Percentiles rank a stretch among this genome's conserved stretches.
These are phyloP conservation scores for Odontarrhena argentea DNA, from an alignment of 345 rosid species.

Conservation along the genomic window DNA sequence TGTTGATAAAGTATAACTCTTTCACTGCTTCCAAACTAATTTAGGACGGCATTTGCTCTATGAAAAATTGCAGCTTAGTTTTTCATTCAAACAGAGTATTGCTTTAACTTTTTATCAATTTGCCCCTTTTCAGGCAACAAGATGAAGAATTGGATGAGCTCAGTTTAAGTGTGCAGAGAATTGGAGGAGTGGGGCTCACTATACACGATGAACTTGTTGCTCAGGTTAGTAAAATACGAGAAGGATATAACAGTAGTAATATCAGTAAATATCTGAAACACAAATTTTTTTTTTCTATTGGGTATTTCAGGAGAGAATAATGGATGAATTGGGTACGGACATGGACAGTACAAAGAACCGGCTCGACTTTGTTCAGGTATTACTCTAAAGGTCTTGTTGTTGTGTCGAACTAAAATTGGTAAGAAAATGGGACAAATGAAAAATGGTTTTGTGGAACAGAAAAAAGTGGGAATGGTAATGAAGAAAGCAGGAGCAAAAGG, in stretches of 20 bases:
- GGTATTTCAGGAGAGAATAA: conserved; percentile 72
- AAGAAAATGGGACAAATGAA: neutral
- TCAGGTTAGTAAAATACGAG: conserved; percentile 52
- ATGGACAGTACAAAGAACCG: conserved; percentile 95
- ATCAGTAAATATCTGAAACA: conserved; percentile 27
- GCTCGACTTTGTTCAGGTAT: conserved; percentile 95
- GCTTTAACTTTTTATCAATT: conserved; percentile 14
- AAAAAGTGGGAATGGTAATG: conserved; percentile 97
- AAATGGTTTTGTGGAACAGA: conserved; percentile 60
- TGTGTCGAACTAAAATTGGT: neutral
- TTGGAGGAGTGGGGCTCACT: conserved; percentile 95
- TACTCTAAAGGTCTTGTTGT: neutral
- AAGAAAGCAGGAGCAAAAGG: conserved; percentile 95
- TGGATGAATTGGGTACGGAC: conserved; percentile 77
- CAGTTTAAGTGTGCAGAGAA: conserved; percentile 85
- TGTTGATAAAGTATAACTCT: conserved; percentile 75
- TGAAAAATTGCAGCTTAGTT: conserved; percentile 11
- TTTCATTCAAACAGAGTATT: conserved; percentile 9
- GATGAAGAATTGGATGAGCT: conserved; percentile 97
- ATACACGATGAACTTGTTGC: conserved; percentile 94
- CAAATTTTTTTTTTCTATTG: conserved; percentile 4
- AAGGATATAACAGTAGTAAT: neutral
- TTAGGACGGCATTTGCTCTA: neutral
- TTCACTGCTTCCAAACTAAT: conserved; percentile 8
- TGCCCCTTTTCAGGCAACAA: conserved; percentile 66